These are phyloP conservation scores for Inosperma sp. DNA, from an alignment of 768 basidiomycete genomes.

Conservation along the genomic window DNA sequence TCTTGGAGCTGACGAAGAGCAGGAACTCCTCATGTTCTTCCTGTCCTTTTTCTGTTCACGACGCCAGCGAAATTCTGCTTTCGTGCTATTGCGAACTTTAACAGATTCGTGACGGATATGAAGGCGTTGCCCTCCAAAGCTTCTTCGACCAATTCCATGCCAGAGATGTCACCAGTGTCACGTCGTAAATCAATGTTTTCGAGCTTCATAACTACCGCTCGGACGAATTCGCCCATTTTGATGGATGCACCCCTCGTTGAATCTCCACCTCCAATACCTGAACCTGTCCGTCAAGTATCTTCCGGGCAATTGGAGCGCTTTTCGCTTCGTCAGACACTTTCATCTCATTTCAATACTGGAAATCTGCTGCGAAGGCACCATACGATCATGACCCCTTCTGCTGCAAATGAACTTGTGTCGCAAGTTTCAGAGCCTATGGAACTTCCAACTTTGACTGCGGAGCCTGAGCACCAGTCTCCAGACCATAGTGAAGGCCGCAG, in stretches of 20 bases:
- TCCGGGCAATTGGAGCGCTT: neutral
- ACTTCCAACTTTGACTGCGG: too few species aligned
- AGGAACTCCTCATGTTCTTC: constrained; percentile 73
- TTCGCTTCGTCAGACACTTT: neutral
- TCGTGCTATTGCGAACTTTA: constrained; percentile 70
- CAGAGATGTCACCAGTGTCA: neutral
- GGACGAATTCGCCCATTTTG: neutral
- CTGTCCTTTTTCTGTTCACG: constrained; percentile 70
- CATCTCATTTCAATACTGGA: neutral
- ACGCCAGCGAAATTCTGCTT: constrained; percentile 78
- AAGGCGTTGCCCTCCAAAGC: constrained; percentile 14
- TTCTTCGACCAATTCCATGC: neutral
- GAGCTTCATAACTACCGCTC: neutral
- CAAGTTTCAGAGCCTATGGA: too few species aligned
- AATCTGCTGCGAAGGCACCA: neutral
- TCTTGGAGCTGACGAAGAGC: constrained; percentile 14
- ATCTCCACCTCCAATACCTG: neutral
- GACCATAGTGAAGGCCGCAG: too few species aligned
- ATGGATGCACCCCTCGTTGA: neutral
- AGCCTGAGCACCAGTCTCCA: too few species aligned
- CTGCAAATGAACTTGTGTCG: too few species aligned
- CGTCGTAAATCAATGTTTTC: neutral
- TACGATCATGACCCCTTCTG: too few species aligned
- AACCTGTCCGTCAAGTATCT: too few species aligned
- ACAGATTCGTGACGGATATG: constrained; percentile 59